phyloP scores from a whole-genome alignment of 2,329 filamentous ascomycete genomes.

The Colletotrichum paranaense region DNA sequence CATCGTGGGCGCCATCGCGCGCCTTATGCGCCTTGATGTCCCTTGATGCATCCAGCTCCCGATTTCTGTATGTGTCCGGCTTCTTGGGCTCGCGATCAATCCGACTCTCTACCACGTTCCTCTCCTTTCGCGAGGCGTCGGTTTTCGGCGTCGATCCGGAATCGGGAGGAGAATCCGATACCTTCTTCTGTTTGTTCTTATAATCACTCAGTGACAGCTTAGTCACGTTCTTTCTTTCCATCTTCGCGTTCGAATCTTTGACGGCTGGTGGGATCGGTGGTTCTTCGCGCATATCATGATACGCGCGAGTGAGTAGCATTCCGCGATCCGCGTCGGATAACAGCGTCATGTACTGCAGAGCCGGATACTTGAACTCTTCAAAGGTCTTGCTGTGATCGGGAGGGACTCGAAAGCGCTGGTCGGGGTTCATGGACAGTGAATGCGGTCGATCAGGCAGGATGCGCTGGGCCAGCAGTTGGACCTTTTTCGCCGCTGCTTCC shows the following conservation, averaged over 20 bases:
- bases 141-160: conserved; percentile 38
- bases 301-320: conserved; percentile 65
- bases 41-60: conserved; percentile 39
- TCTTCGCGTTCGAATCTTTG: conserved; percentile 53
- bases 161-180: conserved; percentile 33
- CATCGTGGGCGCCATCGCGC: conserved; percentile 44
- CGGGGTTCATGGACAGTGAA: conserved; percentile 61
- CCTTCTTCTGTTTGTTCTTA: conserved; percentile 63
- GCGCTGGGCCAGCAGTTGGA: conserved; percentile 63
- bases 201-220: conserved; percentile 71
- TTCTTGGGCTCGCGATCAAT: conserved; percentile 38
- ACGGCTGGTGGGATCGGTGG: conserved; percentile 53
- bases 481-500: conserved; percentile 69
- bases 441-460: conserved; percentile 64
- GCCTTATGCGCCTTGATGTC: conserved; percentile 46
- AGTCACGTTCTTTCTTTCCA: conserved; percentile 59
- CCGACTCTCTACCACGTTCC: conserved; percentile 30
- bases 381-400: conserved; percentile 52
- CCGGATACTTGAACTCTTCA: conserved; percentile 62
- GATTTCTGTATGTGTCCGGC: conserved; percentile 39
- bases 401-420: conserved; percentile 58
- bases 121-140: conserved; percentile 41
- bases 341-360: conserved; percentile 68
- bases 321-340: conserved; percentile 69
- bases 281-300: conserved; percentile 68